Evolutionary conservation across 306 rosid species (phyloP), one percentile per base, ranked within the genome.

Genomic region (Quercus robur): DNA sequence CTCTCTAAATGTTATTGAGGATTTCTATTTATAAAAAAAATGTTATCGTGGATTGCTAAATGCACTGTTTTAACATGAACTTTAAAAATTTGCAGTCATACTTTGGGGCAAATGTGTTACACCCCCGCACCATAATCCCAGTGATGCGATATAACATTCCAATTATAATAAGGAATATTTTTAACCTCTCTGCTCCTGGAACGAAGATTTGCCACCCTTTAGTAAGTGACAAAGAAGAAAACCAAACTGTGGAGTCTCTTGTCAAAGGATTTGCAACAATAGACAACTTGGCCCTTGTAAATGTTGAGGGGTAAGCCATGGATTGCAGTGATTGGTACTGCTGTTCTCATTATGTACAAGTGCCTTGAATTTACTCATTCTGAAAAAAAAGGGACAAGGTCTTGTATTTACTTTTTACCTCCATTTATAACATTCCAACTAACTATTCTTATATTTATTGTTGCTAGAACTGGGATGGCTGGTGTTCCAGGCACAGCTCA

Each of bases 401-500:
- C 13, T 19, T 33, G 51, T 18, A 56, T 54, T 52, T 70, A 59
- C 38, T 41, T 81, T 49, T 70, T 41, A 52, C 23, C 33, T 31
- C 49, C 30, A 55, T 67, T 56, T 77, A 15, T 64, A 58, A 67
- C 61, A 41, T 62, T 59, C 57, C 63, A 56, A 78, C 70, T 33
- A 57, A 64, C 73, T 77, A 74, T 73, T 58, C 70, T 77, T 13
- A 54, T 64, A n/a, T 73, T 59, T 58, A 21, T 4, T 49, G 6
- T 73, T 85, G 74, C 70, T 89, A 95, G 99, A 80, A 93, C 99
- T 82, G 99, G 99, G 70, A 93, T 95, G 99, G 99, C 99, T 66
- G 99, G 99, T 85, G 98, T 95, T 82, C 99, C 99, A 69, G 99
- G 99, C 82, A 95, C 99, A 33, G 97, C 99, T 55, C 83, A 92